Percentiles rank a stretch among this genome's conserved stretches.
Evolutionary conservation across 257 asterid genomes (phyloP).

Genomic region (Nicotiana otophora): DNA sequence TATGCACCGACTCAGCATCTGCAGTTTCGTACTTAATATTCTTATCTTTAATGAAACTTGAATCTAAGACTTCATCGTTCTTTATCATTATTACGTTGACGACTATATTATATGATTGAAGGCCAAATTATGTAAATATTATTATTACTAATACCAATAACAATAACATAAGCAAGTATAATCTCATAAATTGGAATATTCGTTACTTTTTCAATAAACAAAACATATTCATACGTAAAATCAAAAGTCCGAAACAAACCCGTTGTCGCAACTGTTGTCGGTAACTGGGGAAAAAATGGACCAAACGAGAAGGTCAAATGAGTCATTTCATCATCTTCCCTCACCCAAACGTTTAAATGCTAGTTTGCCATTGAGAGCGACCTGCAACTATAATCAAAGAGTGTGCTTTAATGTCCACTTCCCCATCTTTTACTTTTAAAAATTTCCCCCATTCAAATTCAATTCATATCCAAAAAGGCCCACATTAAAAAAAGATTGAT

Average conservation of each 20-base stretch:
- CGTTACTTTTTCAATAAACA: no score
- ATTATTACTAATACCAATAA: no score
- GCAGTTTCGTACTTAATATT: no score
- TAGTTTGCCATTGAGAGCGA: constrained; percentile 22
- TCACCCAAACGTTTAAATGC: constrained; percentile 34
- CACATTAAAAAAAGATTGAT: not conserved
- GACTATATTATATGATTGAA: no score
- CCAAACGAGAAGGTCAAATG: not conserved
- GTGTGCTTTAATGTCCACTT: constrained; percentile 19
- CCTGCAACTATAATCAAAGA: constrained; percentile 17
- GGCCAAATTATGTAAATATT: no score
- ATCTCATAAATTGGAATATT: no score
- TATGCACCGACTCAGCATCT: no score
- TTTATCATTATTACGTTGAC: no score
- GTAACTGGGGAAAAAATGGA: not conserved
- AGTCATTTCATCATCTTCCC: not conserved
- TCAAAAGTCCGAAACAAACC: not conserved
- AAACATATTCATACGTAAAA: no score
- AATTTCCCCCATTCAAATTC: not conserved
- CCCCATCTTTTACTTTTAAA: constrained; percentile 5
- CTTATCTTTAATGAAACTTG: no score
- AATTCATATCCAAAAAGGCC: not conserved
- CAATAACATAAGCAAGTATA: no score
- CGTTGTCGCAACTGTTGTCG: not conserved
- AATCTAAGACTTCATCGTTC: no score